Evolutionary conservation across 1,139 yeast genomes (phyloP), one percentile per base, ranked within the genome.

Genomic region (Pneumocystis oryctolagi): DNA sequence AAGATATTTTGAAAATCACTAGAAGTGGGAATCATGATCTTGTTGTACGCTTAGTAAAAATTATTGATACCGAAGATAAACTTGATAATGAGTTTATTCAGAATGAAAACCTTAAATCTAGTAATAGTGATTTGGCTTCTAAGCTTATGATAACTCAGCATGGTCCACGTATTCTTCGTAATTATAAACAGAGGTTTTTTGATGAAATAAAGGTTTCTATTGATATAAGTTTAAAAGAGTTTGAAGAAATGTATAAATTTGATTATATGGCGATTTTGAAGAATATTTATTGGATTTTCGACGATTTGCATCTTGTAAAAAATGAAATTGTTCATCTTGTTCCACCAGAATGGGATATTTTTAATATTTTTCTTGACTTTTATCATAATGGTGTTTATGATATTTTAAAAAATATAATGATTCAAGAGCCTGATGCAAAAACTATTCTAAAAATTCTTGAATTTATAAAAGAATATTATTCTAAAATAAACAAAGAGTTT

Each of bases 201-300:
- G 79, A 79, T 42, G 81, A 82, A 64, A 76, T 89, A 59, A 81
- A 82, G 69, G 80, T 79, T 61, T 79, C 86, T 20, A 80, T 90
- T 20, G 77, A 75, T 42, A 47, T 47, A 47, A 47, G 12, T 47
- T 47, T 47, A 47, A 87, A 83, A 25, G 84, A 85, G 20, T 89
- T 88, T 73, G 76, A 78, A 59, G 83, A 83, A 66, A 87, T 92
- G 70, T 73, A 77, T 68, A 75, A 82, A 61, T 85, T 80, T 69
- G 30, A 34, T 28, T 78, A 77, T 59, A 82, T 83, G 72, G 79
- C 78, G 28, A 82, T 90, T 1, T 78, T 86, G 66, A 85, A 85
- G 57, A 84, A 86, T 66, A 75, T 90, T 62, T 85, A 84, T 64
- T 90, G 97, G 94, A 80, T 90, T 25, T 89, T 86, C 71, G 85